Evolutionary conservation across 108 stramenopile species (phyloP), one percentile per base, ranked within the genome.

Genomic region (Nitzschia palea): DNA sequence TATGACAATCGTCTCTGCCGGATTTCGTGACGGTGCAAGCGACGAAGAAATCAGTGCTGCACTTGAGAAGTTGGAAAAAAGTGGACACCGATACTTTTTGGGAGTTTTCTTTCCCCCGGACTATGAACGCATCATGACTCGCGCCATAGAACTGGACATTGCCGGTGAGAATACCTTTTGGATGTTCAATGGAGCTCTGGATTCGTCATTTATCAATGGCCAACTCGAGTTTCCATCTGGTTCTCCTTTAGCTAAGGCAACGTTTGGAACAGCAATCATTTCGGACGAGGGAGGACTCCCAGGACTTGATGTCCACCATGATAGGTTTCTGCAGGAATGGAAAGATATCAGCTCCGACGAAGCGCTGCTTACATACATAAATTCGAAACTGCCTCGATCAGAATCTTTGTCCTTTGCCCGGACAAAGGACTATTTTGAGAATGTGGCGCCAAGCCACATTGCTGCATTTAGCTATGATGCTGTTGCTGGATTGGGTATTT

Each of bases 401-500:
- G 27, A 30, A 25, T 20, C 4, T 31, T 12, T 55, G 6, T 29
- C 54, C 10, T 62, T 47, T 47, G 25, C 26, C 44, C 42, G 37
- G 18, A 45, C 44, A 2, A 44, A 27, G 3, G 28, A 6, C 30
- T 31, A 32, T 12, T 40, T 60, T 37, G 36, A 63, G 25, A 23
- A 20, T 4, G 25, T 27, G 18, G 0, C 51, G 14, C 50, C 54
- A 35, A 55, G 54, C 23, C 23, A 34, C 33, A 23, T 58, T 44
- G 30, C 62, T 10, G 56, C 67, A 3, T 70, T 85, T 32, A 31
- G 73, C 17, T 86, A 78, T 64, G 85, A 86, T 69, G 65, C 85
- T 31, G 54, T 70, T 26, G 74, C 82, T 36, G 67, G 67, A 14
- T 22, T 80, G 22, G 85, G 85, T 12, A 45, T 86, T 3, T 60